Percentiles rank a stretch among this genome's conserved stretches.
Conservation (phyloP, 2,329 filamentous ascomycete species). For the Exophiala viscosa region DNA sequence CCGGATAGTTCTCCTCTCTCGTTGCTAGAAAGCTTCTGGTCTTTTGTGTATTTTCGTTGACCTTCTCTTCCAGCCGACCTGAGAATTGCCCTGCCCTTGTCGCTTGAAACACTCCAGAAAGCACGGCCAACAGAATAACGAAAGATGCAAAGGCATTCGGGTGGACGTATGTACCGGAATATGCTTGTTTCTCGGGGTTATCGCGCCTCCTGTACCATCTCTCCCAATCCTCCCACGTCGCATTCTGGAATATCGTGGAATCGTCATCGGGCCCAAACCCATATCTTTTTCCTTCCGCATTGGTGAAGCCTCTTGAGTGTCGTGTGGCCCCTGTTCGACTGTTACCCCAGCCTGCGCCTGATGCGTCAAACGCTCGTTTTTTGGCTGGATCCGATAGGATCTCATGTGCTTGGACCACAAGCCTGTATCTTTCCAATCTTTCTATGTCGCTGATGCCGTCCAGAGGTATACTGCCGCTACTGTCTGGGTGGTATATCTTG, state of each 20-base stretch:
- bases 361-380: constrained; percentile 75
- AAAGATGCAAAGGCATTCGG: constrained; percentile 74
- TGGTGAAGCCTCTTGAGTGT: constrained; percentile 28
- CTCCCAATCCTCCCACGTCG: constrained; percentile 98
- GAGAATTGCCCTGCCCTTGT: constrained; percentile 64
- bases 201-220: constrained; percentile 62
- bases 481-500: constrained; percentile 93
- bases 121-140: constrained; percentile 64
- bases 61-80: constrained; percentile 60
- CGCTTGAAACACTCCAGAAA: constrained; percentile 70
- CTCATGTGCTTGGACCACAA: constrained; percentile 82
- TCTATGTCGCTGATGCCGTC: constrained; percentile 33
- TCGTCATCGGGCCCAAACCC: constrained; percentile 37
- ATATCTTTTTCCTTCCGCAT: constrained; percentile 30
- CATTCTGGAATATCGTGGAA: constrained; percentile 63
- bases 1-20: constrained; percentile 50
- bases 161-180: constrained; percentile 63
- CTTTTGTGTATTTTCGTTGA: constrained; percentile 63
- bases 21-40: constrained; percentile 51
- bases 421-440: constrained; percentile 81
- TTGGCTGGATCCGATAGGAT: constrained; percentile 79
- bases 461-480: constrained; percentile 36
- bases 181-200: constrained; percentile 37
- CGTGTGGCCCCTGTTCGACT: constrained; percentile 23
- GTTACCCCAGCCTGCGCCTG: constrained; percentile 72